phyloP scores from a whole-genome alignment of 2,329 filamentous ascomycete genomes.

The Didymella pomorum region DNA sequence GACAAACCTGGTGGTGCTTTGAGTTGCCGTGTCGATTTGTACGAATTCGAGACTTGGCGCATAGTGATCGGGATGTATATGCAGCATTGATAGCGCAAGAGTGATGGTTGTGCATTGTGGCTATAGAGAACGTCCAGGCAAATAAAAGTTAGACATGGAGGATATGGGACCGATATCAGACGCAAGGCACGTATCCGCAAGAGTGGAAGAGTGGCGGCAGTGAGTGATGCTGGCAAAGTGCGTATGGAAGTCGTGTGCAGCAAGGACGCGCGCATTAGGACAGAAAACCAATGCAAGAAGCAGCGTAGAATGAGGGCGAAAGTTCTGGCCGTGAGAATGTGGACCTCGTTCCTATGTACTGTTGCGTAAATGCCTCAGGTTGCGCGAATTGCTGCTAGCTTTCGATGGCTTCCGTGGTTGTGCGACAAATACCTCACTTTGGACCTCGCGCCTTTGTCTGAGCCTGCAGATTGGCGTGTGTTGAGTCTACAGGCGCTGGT shows the following conservation, averaged over 20 bases:
- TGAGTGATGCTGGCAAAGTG: neutral
- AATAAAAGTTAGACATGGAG: neutral
- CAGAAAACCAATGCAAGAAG: neutral
- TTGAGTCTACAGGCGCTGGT: neutral
- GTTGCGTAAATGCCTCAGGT: neutral
- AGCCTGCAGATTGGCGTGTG: neutral
- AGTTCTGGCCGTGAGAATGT: neutral
- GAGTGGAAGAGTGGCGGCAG: neutral
- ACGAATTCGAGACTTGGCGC: slow-evolving; percentile 23
- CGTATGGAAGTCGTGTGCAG: neutral
- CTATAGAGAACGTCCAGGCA: neutral
- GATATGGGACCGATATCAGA: neutral
- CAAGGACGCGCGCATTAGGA: neutral
- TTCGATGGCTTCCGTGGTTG: neutral
- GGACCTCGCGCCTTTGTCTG: neutral
- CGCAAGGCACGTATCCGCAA: neutral
- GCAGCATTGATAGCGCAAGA: slow-evolving; percentile 17
- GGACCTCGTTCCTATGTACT: neutral
- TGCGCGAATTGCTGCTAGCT: neutral
- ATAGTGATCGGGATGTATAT: slow-evolving; percentile 5
- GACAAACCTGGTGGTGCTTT: neutral
- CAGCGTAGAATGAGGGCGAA: neutral
- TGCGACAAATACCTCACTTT: neutral
- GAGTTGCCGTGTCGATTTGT: neutral
- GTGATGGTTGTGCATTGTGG: slow-evolving; percentile 6